These are phyloP conservation scores for Tuber aestivum DNA, from an alignment of 495 filamentous ascomycete species.

Conservation along the genomic window DNA sequence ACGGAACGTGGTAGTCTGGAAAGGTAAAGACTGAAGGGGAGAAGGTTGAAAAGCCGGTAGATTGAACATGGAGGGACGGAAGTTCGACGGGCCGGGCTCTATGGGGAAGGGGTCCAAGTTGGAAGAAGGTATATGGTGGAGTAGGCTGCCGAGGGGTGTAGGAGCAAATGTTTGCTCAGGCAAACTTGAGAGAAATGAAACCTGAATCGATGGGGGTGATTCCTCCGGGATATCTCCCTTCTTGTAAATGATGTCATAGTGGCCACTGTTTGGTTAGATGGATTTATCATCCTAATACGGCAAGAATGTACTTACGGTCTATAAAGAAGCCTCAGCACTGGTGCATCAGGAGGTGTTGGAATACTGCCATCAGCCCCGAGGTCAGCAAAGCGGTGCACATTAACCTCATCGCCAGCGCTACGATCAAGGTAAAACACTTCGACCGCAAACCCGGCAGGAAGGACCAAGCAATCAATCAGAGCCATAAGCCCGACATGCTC, in stretches of 20 bases:
- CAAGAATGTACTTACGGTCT: constrained; percentile 55
- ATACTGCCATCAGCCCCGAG: constrained; percentile 47
- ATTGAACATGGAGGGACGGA: constrained; percentile 36
- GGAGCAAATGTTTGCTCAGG: constrained; percentile 37
- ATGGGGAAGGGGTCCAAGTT: constrained; percentile 28
- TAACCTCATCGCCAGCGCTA: constrained; percentile 71
- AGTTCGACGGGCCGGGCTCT: constrained; percentile 37
- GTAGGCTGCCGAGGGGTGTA: constrained; percentile 28
- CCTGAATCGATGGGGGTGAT: constrained; percentile 31
- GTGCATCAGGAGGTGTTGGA: constrained; percentile 45
- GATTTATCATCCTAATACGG: constrained; percentile 14
- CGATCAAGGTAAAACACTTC: constrained; percentile 90
- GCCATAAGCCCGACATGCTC: constrained; percentile 77
- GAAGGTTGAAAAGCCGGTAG: constrained; percentile 33
- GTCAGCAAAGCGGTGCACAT: constrained; percentile 64
- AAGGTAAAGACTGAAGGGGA: constrained; percentile 41
- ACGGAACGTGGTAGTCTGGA: constrained; percentile 53
- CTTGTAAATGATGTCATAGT: constrained; percentile 93
- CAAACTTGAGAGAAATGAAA: constrained; percentile 38
- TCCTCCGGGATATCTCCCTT: constrained; percentile 44
- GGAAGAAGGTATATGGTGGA: constrained; percentile 25
- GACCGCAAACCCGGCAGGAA: constrained; percentile 69
- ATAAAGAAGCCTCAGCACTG: constrained; percentile 55
- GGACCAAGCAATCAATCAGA: constrained; percentile 71
- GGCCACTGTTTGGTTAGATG: constrained; percentile 53